Evolutionary conservation across 371 early-diverging fungal genomes (phyloP).

Genomic region (Syncephalastrum contaminatum): DNA sequence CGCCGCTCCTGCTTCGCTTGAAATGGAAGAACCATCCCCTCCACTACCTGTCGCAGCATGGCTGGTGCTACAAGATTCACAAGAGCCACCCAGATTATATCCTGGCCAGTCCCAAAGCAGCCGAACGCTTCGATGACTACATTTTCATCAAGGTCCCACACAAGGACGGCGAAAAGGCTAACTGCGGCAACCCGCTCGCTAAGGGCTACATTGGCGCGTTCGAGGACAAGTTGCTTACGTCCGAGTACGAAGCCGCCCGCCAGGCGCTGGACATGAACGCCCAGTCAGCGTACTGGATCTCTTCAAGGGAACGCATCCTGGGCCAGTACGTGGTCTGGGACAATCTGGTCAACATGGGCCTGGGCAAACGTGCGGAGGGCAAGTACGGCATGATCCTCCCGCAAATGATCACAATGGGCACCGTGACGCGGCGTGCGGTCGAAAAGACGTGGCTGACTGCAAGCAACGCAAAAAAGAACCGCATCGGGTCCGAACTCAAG

Average conservation of each 20-base stretch:
- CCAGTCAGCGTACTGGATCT: conserved; percentile 91
- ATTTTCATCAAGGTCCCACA: conserved; percentile 82
- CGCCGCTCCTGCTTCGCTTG: conserved; percentile 81
- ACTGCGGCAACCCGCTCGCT: conserved; percentile 86
- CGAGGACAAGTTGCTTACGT: conserved; percentile 77
- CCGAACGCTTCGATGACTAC: conserved; percentile 29
- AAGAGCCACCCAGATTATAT: conserved; percentile 7
- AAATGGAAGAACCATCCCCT: conserved; percentile 88
- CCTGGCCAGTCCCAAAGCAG: conserved; percentile 16
- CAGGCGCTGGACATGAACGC: conserved; percentile 80
- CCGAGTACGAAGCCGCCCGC: conserved; percentile 70
- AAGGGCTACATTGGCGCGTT: conserved; percentile 78
- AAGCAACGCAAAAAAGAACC: conserved; percentile 86
- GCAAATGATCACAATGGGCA: conserved; percentile 91
- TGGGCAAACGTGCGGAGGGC: conserved; percentile 17
- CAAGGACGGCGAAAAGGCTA: conserved; percentile 78
- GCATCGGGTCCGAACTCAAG: conserved; percentile 95
- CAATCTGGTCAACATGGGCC: conserved; percentile 42
- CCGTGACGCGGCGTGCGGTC: conserved; percentile 93
- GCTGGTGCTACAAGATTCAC: conserved; percentile 83
- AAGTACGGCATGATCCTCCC: conserved; percentile 89
- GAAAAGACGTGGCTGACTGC: conserved; percentile 97
- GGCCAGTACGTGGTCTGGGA: conserved; percentile 89
- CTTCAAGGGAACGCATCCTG: conserved; percentile 79
- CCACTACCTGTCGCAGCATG: conserved; percentile 58